Base-by-base conservation (phyloP, 768 basidiomycete species). In the Suillus subaureus region DNA sequence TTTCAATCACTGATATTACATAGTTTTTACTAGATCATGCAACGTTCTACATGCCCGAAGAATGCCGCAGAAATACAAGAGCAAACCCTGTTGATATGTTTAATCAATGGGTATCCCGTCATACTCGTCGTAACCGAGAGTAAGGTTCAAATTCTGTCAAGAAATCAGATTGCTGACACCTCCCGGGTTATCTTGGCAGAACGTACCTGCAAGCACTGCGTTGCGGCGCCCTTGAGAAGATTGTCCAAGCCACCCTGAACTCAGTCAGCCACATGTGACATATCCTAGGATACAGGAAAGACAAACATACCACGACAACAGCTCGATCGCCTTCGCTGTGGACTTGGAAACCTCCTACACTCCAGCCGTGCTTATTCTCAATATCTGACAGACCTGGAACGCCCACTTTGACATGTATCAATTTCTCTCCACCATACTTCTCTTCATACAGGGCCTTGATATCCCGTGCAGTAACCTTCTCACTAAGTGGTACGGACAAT, bases 181-280 rank as follows among this genome's bases (percentile, higher is more conserved):
- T 33, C 33, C 35, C 47, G 35, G 35, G 39, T 21, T 31, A n/a
- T 18, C n/a, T 9, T n/a, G 0, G n/a, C 37, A 15, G 45, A 11
- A 79, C 89, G 23, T 61, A 94, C 93, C 85, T 97, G 96, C 67
- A 99, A 75, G 77, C 97, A 98, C 77, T 99, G 97, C n/a, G 97
- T 99, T 21, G 97, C 97, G 60, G 97, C 97, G 8, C 97, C 97
- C 78, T 99, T 99, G 67, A 99, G 82, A 64, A 99, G 80, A 80
- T 99, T 99, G 75, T 99, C 97, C 72, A 99, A 79, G 0, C 96
- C 96, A 58, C 94, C 97, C 93, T 94, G 56, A 26, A 16, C 8
- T 37, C 2, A n/a, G 45, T 57, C 28, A 60, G 49, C 47, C 18
- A 43, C 61, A 39, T 60, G 52, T 62, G 16, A 42, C 62, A 37